A percentile compares a stretch with the other conserved stretches of the same genome.
Conservation (phyloP, 257 asterid species). For the Oldenlandia corymbosa region DNA sequence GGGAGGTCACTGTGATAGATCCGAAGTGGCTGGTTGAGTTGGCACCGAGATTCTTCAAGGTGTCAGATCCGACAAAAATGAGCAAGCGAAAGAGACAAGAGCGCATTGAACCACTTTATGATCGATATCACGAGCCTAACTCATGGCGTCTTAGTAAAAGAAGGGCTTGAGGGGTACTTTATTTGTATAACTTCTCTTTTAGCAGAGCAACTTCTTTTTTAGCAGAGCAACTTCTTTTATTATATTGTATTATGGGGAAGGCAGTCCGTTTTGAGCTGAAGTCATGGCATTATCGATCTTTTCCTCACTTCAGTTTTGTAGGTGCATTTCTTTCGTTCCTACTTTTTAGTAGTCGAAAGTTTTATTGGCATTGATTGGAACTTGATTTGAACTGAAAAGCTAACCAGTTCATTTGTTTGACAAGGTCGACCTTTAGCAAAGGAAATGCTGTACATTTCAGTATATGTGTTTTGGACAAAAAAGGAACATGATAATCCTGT, state of each 20-base stretch:
- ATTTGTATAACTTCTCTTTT: neutral
- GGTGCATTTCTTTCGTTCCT: neutral
- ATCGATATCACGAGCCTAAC: conserved; percentile 89
- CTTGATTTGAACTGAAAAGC: neutral
- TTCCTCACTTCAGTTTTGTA: conserved; percentile 2
- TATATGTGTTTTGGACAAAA: too few species aligned
- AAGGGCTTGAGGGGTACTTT: conserved; percentile 45
- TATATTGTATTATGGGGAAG: neutral
- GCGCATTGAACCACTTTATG: conserved; percentile 88
- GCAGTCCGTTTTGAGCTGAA: neutral
- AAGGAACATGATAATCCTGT: too few species aligned
- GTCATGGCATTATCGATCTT: neutral
- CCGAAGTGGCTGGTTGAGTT: conserved; percentile 96
- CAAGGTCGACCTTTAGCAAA: neutral
- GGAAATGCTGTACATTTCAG: neutral
- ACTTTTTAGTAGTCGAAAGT: too few species aligned
- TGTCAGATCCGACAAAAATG: conserved; percentile 83
- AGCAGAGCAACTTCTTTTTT: neutral
- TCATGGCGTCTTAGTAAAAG: conserved; percentile 96
- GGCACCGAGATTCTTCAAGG: conserved; percentile 94
- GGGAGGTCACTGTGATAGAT: conserved; percentile 83
- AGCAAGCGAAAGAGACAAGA: conserved; percentile 98
- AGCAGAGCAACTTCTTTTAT: neutral
- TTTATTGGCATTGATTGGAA: too few species aligned
- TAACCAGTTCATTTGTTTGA: neutral